Evolutionary conservation across 2,329 filamentous ascomycete species (phyloP).

Genomic region (Chalaropsis thielavioides): DNA sequence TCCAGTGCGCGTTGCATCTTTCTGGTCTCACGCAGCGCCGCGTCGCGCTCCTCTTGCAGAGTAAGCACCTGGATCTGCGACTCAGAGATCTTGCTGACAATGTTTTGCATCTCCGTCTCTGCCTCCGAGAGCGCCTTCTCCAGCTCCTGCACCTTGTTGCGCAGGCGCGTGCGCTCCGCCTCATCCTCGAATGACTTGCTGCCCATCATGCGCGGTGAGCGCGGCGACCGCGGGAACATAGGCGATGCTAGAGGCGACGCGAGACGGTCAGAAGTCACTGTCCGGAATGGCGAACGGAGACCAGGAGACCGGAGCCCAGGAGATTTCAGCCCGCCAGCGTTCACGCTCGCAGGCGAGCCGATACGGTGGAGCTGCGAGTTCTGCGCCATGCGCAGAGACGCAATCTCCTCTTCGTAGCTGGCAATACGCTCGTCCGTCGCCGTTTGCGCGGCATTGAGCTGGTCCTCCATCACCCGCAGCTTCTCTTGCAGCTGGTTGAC

Average conservation of each 20-base stretch:
- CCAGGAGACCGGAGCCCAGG: conserved; percentile 13
- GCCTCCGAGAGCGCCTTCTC: conserved; percentile 50
- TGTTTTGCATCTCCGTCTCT: conserved; percentile 69
- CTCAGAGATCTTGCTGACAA: conserved; percentile 63
- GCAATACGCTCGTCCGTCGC: conserved; percentile 71
- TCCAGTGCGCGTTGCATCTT: conserved; percentile 53
- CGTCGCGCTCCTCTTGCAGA: conserved; percentile 60
- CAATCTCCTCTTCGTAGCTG: conserved; percentile 75
- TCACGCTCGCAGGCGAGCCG: conserved; percentile 20
- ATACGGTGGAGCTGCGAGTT: conserved; percentile 58
- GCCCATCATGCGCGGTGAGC: conserved; percentile 36
- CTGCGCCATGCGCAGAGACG: conserved; percentile 59
- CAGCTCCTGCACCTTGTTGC: conserved; percentile 66
- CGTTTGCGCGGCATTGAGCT: conserved; percentile 67
- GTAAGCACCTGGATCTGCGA: conserved; percentile 74
- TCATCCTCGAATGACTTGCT: conserved; percentile 58
- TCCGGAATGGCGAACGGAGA: conserved; percentile 20
- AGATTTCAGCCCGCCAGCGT: conserved; percentile 23
- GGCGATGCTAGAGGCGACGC: conserved; percentile 25
- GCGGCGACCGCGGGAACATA: conserved; percentile 27
- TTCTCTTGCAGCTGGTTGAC: conserved; percentile 74
- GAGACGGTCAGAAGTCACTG: conserved; percentile 19
- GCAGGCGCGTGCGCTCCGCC: conserved; percentile 58
- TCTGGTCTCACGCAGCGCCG: conserved; percentile 56
- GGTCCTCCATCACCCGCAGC: conserved; percentile 70